Evolutionary conservation across 164 flowering plant species (phyloP), one percentile per base, ranked within the genome.

Genomic region (Protea cynaroides): DNA sequence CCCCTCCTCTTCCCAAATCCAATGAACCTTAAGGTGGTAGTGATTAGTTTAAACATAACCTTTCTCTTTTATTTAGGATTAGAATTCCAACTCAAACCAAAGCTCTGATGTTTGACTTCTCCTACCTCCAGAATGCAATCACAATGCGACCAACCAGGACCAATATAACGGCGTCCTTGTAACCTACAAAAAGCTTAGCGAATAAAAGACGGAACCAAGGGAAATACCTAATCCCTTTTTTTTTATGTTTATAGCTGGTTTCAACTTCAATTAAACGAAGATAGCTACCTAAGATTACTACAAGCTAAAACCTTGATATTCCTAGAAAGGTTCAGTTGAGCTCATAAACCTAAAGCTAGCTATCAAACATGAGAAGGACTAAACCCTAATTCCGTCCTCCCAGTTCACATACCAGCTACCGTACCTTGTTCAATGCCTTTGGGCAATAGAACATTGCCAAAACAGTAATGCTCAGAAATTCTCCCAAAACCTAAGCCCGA

Each of bases 311-410:
- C 12, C 36, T 9, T 9, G 3, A 23, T 23, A 11, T 23, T 24
- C 17, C 58, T 0, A 1, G 10, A 55, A 7, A 5, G 1, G 8
- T 9, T 9, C 10, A 23, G 25, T 24, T 23, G 24, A 59, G 62
- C 18, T 59, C 15, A 59, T 38, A 10, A n/a, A 25, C 62, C 15
- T 40, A 40, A 56, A 56, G 14, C 17, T 14, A 12, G 18, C 36
- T 56, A 25, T 25, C 37, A 7, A 29, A 25, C 1, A 1, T 18
- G n/a, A 38, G 14, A 12, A 58, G 29, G 38, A 51, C 59, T 14
- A 58, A 66, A 66, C 63, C 69, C 63, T 66, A 66, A 66, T 47
- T 56, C 37, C n/a, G 6, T 56, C 49, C 7, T 23, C 12, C 34
- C 9, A 47, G 56, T 50, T 34, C 49, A 23, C 50, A 49, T 24